Base-by-base conservation (phyloP, 768 basidiomycete genomes). In the Termitomyces sp. region DNA sequence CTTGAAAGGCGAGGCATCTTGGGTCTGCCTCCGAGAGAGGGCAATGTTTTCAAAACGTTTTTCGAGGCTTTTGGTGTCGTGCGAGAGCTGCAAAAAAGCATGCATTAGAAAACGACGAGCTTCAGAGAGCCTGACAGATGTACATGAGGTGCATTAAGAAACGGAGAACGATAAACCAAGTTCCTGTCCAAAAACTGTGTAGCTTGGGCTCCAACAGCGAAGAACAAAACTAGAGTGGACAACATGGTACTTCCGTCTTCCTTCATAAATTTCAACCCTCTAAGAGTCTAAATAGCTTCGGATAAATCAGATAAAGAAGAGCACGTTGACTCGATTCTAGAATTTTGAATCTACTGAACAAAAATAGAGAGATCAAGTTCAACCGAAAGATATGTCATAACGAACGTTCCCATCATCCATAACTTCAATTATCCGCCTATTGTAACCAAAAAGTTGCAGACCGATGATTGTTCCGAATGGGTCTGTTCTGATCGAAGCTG, bases 1-100 rank as follows among this genome's bases (percentile, higher is more conserved):
- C 26, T 41, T 56, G 45, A 56, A 60, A 15, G 41, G 36, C 2
- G 59, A 24, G 18, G 54, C 59, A 22, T 56, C 59, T 33, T 50
- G 18, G 5, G 55, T 44, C 42, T 60, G 59, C n/a, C 59, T 55
- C 16, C 55, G 54, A 45, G 29, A 3, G 29, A 29, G 29, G 29
- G 29, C 29, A 29, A 29, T 3, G 29, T 29, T 29, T 29, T 29
- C 51, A 29, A 51, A 60, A 33, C 54, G 54, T 15, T 53, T 51
- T 20, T 26, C 34, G 5, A 51, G 34, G 18, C 34, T 51, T 12
- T 18, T 26, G 15, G 50, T 51, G 16, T 51, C 37, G 18, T 37
- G 50, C 16, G 50, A 51, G 36, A 51, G 50, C 50, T 51, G 9
- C 8, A 24, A 26, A 37, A 2, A n/a, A n/a, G n/a, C 16, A 16